Conservation (phyloP, 257 asterid species). For the Solanum neorickii region DNA sequence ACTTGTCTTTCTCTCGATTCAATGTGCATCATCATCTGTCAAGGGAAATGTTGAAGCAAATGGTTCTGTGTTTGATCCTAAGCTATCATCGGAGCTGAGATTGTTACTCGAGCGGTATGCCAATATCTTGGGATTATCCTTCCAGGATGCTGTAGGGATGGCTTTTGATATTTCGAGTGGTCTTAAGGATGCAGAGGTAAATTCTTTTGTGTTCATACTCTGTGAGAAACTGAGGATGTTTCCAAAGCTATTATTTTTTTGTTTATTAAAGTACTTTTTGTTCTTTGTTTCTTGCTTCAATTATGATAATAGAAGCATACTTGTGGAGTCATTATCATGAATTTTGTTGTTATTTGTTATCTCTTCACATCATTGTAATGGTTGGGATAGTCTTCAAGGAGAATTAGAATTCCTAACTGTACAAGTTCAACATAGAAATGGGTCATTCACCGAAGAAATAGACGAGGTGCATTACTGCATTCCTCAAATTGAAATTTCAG, state of each 20-base stretch:
- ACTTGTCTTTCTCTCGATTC: conserved; percentile 68
- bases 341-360: neutral
- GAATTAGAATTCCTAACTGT: neutral
- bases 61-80: conserved; percentile 51
- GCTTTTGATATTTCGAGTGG: conserved; percentile 59
- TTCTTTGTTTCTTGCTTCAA: neutral
- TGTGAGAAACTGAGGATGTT: neutral
- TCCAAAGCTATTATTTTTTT: neutral
- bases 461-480: neutral
- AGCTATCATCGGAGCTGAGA: conserved; percentile 56
- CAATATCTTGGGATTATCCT: conserved; percentile 51
- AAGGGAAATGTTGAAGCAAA: conserved; percentile 67
- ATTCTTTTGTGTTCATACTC: neutral
- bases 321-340: neutral
- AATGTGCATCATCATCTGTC: conserved; percentile 62
- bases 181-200: conserved; percentile 53
- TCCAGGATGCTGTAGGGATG: conserved; percentile 71
- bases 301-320: neutral
- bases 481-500: neutral
- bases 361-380: neutral
- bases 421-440: neutral
- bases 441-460: neutral
- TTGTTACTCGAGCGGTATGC: conserved; percentile 77
- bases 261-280: neutral
- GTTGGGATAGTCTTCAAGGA: neutral